Conservation (phyloP, 208 protist species). For the Wallacemonas rigidus region DNA sequence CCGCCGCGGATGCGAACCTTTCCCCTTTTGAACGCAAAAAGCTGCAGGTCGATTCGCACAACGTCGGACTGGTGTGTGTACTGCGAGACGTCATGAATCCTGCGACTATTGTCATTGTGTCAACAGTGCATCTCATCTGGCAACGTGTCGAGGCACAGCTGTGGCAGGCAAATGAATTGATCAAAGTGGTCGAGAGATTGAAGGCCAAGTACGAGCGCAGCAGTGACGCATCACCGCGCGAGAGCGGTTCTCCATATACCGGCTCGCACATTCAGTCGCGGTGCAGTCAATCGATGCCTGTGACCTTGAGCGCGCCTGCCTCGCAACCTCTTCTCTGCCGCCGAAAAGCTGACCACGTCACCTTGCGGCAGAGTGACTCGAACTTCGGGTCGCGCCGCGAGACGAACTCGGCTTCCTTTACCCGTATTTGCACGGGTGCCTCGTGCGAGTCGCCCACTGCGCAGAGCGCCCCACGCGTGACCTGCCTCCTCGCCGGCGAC, state of each 20-base stretch:
- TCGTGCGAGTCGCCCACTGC: slow-evolving; percentile 1
- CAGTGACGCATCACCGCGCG: slow-evolving; percentile 4
- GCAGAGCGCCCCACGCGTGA: slow-evolving; percentile 20
- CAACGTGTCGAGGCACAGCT: slow-evolving; percentile 80
- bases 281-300: slow-evolving; percentile 14
- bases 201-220: slow-evolving; percentile 55
- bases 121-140: slow-evolving; percentile 79
- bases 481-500: slow-evolving; percentile 75
- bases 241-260: slow-evolving; percentile 11
- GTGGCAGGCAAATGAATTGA: slow-evolving; percentile 76
- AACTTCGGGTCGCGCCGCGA: slow-evolving; percentile 8
- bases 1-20: slow-evolving; percentile 48
- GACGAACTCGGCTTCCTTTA: slow-evolving; percentile 8
- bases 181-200: slow-evolving; percentile 53
- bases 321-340: slow-evolving; percentile 4
- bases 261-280: neutral
- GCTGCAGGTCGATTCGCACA: slow-evolving; percentile 76
- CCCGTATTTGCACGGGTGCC: slow-evolving; percentile 17
- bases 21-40: slow-evolving; percentile 62
- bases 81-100: slow-evolving; percentile 54
- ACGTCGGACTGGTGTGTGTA: slow-evolving; percentile 79
- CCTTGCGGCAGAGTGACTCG: slow-evolving; percentile 11
- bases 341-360: neutral
- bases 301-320: slow-evolving; percentile 13
- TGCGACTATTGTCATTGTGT: slow-evolving; percentile 58